Percentiles rank a stretch among this genome's conserved stretches.
These are phyloP conservation scores for Lasiodiplodia sp. DNA, from an alignment of 2,329 filamentous ascomycete species.

Conservation along the genomic window DNA sequence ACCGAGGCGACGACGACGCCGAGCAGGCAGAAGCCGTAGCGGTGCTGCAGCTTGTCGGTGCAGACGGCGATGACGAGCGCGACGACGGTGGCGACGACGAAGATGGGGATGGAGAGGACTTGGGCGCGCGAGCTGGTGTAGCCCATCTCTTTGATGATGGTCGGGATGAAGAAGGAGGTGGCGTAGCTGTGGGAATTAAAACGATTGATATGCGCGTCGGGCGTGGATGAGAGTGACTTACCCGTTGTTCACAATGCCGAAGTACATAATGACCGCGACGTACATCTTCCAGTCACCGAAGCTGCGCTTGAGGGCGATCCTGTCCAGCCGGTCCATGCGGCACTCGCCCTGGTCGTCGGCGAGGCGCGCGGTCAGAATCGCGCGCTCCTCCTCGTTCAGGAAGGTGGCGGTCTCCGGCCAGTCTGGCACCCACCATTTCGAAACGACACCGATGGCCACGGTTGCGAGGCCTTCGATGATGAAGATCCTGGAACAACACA, in stretches of 20 bases:
- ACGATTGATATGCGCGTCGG: constrained; percentile 28
- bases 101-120: constrained; percentile 40
- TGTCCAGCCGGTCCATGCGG: constrained; percentile 18
- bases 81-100: constrained; percentile 37
- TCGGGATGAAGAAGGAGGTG: constrained; percentile 41
- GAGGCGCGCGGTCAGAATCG: constrained; percentile 42
- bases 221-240: not conserved
- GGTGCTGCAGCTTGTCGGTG: constrained; percentile 39
- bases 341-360: constrained; percentile 40
- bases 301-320: constrained; percentile 4
- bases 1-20: constrained; percentile 44
- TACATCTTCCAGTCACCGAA: constrained; percentile 27
- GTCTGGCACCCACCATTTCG: constrained; percentile 38
- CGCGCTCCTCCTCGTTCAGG: constrained; percentile 43
- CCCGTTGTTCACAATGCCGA: constrained; percentile 26
- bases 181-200: constrained; percentile 41
- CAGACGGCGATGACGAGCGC: constrained; percentile 37
- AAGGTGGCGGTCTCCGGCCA: constrained; percentile 51
- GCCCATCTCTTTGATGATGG: constrained; percentile 38
- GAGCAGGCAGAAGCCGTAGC: constrained; percentile 39
- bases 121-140: constrained; percentile 42
- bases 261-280: constrained; percentile 15
- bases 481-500: constrained; percentile 25
- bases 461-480: constrained; percentile 34
- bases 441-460: constrained; percentile 26